These are phyloP conservation scores for Hordeum marinum DNA, from an alignment of 176 grass and related monocot genomes.

Conservation along the genomic window DNA sequence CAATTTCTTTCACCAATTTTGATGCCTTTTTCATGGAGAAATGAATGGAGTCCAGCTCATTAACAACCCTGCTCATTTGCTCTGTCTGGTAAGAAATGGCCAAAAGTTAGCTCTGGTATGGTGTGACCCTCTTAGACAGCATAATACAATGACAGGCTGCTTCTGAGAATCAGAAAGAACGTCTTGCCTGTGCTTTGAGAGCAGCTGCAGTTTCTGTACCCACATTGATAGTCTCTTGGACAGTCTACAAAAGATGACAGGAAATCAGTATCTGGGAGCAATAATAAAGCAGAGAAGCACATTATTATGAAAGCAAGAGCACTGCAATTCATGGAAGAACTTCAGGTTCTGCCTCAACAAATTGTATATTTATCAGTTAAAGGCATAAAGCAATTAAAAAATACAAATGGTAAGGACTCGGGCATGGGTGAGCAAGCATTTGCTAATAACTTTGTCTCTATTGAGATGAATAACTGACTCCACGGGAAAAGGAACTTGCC, in stretches of 20 bases:
- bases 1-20: conserved; percentile 90
- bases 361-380: background rate
- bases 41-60: conserved; percentile 97
- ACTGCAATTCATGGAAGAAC: background rate
- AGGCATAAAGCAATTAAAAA: background rate
- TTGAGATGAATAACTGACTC: background rate
- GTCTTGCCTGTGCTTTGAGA: conserved; percentile 76
- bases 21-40: conserved; percentile 97
- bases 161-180: conserved; percentile 14
- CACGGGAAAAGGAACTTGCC: background rate
- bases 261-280: conserved; percentile 26
- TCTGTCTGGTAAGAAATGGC: conserved; percentile 63
- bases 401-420: background rate
- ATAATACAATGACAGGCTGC: background rate
- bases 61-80: conserved; percentile 94
- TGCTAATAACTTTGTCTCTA: background rate
- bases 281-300: background rate
- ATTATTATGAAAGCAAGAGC: background rate
- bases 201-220: conserved; percentile 88
- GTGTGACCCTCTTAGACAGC: background rate
- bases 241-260: conserved; percentile 52
- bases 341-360: background rate
- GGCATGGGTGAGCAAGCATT: background rate
- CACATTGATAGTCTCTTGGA: conserved; percentile 88
- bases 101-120: background rate